Base-by-base conservation (phyloP, 257 asterid genomes). In the Marsdenia floribunda region DNA sequence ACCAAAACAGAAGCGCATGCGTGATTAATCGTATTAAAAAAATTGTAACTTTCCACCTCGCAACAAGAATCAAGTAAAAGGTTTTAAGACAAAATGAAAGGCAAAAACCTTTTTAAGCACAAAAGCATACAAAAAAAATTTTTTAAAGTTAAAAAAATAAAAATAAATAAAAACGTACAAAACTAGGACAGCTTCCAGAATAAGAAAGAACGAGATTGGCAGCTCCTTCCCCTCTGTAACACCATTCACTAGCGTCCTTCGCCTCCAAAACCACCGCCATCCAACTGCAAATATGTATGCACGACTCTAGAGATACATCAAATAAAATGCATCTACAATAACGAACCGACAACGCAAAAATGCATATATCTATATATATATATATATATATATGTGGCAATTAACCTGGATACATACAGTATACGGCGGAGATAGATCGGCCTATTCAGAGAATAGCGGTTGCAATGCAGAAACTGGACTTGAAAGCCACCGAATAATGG, bases 141-240 rank as follows among this genome's bases (percentile, higher is more conserved):
- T 40, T 40, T 40, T 40, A 2, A 13, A 55, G n/a, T n/a, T n/a
- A 68, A 35, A 55, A 13, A 12, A 75, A 67, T 40, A 14, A 16
- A 16, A 67, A 22, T 12, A 35, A 14, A 46, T n/a, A 57, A 76
- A 73, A 1, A 73, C 82, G 26, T 83, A 93, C 97, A 82, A 92
- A 92, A 63, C 75, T 72, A 35, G 97, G 89, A 74, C 91, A 80
- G 75, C 75, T 81, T 73, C 99, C 99, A 72, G 83, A 83, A 77
- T 94, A 92, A 57, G 93, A 86, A 74, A 94, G 95, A 85, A 94
- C 90, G 74, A 94, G 85, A 84, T 94, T 92, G 49, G 85, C 88
- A 57, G 93, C 97, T 72, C 99, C 99, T 85, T 92, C 99, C 67
- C 98, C 99, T 85, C 95, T 90, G 49, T 95, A 95, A 79, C 83